These are phyloP conservation scores for Starmerella vaccinii DNA, from an alignment of 805 yeast genomes.

Conservation along the genomic window DNA sequence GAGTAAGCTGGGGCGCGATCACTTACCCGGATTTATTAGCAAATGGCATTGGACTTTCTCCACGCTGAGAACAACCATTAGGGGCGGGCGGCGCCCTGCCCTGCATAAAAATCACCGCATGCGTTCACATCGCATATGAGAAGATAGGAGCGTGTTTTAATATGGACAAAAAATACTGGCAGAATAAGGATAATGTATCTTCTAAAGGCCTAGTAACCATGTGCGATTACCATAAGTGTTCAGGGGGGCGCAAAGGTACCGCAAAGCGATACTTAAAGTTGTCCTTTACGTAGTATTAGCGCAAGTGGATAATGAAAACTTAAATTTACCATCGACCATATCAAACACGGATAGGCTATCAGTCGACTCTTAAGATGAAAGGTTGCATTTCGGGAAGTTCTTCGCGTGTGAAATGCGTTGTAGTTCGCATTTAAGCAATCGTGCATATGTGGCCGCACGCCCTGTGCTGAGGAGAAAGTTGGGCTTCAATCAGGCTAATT, in stretches of 20 bases:
- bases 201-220: no score
- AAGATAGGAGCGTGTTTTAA: no score
- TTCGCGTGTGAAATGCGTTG: background rate
- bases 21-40: background rate
- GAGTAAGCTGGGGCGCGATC: background rate
- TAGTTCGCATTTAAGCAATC: background rate
- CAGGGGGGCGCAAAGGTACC: no score
- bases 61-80: no score
- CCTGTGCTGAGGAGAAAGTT: background rate
- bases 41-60: background rate
- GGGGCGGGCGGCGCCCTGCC: background rate
- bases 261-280: background rate
- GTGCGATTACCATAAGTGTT: no score
- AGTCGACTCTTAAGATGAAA: no score
- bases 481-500: background rate
- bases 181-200: no score
- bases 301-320: background rate
- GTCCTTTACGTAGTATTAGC: background rate
- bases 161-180: no score
- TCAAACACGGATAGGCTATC: no score
- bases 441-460: background rate
- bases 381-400: background rate
- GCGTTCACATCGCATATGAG: no score
- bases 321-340: background rate
- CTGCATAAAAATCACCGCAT: background rate